These are phyloP conservation scores for Penicillium sp. DNA, from an alignment of 2,329 filamentous ascomycete genomes.

Conservation along the genomic window DNA sequence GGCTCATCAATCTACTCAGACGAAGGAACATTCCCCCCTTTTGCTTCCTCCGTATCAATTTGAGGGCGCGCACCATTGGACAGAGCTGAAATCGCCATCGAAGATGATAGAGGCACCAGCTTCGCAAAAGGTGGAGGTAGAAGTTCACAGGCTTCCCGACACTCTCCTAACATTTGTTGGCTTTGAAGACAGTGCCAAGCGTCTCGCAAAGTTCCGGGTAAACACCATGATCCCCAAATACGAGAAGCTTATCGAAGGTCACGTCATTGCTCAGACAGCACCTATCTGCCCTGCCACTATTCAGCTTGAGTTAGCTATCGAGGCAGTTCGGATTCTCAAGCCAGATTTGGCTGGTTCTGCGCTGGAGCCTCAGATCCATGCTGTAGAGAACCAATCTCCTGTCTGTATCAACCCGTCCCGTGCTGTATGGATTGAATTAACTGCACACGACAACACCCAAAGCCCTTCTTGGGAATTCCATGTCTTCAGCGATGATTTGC, in stretches of 20 bases:
- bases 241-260: slow-evolving; percentile 34
- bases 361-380: slow-evolving; percentile 30
- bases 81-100: not conserved
- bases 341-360: slow-evolving; percentile 17
- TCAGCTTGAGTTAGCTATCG: slow-evolving; percentile 36
- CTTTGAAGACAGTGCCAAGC: not conserved
- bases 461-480: not conserved
- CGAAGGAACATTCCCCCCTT: not conserved
- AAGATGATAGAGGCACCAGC: not conserved
- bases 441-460: not conserved
- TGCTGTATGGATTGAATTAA: not conserved
- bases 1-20: not conserved
- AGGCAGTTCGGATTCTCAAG: slow-evolving; percentile 33
- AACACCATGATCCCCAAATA: slow-evolving; percentile 41
- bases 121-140: not conserved
- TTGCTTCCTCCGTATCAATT: not conserved
- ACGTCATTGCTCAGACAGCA: slow-evolving; percentile 43
- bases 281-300: slow-evolving; percentile 44
- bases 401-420: not conserved
- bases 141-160: not conserved
- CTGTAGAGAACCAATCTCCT: slow-evolving; percentile 28
- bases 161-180: not conserved
- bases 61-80: not conserved
- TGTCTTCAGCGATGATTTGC: not conserved
- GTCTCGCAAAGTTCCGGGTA: slow-evolving; percentile 40